Evolutionary conservation across 179 eudicot species (phyloP).

Genomic region (Carnegiea gigantea): DNA sequence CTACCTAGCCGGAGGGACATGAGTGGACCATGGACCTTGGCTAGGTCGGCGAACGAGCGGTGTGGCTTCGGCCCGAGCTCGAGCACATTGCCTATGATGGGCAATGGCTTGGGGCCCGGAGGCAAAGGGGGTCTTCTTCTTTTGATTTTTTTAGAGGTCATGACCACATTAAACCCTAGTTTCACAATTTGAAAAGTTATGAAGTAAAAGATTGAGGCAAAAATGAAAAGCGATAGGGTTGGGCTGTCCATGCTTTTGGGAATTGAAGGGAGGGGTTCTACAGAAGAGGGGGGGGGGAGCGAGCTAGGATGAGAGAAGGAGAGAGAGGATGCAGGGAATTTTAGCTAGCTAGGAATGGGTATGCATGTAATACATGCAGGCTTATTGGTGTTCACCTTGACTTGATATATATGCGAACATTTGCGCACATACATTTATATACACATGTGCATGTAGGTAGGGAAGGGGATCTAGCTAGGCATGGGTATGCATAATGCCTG

Average conservation of each 20-base stretch:
- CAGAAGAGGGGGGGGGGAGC: too few species aligned
- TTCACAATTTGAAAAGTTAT: background rate
- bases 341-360: too few species aligned
- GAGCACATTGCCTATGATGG: slow-evolving; percentile 29
- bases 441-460: too few species aligned
- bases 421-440: too few species aligned
- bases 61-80: slow-evolving; percentile 32
- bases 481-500: too few species aligned
- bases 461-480: too few species aligned
- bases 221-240: background rate
- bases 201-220: background rate
- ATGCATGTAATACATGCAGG: too few species aligned
- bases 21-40: slow-evolving; percentile 28
- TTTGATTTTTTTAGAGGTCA: background rate
- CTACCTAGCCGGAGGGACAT: slow-evolving; percentile 26
- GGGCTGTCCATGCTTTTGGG: background rate
- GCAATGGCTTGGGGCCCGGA: slow-evolving; percentile 29
- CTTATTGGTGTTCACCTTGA: too few species aligned
- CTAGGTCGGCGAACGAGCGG: slow-evolving; percentile 24
- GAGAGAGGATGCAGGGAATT: too few species aligned
- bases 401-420: too few species aligned
- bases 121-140: slow-evolving; percentile 14
- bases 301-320: too few species aligned
- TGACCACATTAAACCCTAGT: background rate
- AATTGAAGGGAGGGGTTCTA: too few species aligned